Evolutionary conservation across 495 filamentous ascomycete genomes (phyloP), one percentile per base, ranked within the genome.

Genomic region (Daldinia bambusicola): DNA sequence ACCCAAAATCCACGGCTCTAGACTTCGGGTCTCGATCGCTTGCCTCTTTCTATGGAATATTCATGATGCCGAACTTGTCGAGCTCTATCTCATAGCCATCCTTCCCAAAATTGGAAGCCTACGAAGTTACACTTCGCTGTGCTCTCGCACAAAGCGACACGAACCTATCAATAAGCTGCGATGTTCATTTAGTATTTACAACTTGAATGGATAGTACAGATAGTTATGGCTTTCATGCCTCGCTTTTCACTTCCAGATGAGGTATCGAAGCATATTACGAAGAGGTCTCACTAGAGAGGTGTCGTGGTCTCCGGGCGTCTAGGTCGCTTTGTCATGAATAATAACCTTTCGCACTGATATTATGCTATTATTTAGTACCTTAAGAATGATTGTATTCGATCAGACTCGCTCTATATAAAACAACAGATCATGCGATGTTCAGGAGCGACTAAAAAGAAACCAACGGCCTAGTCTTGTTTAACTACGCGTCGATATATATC

Each of bases 201-300:
- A n/a, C 32, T 40, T 22, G 26, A 16, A 34, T n/a, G 32, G 18
- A n/a, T 56, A 41, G 55, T 63, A 14, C 18, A 18, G 41, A 20
- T 55, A 22, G 52, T 16, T 30, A 22, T 50, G 7, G 12, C 30
- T 16, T 40, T 45, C 5, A 72, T 16, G 18, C 14, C 57, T 72
- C 65, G 70, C 61, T 64, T 72, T 18, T 65, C 65, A 20, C 65
- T 72, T 68, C 70, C 70, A 52, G 14, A 61, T 65, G 20, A 52
- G 56, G 70, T 22, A 61, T 65, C 16, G 37, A 30, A 6, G 2
- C 50, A 72, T 68, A 61, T 52, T 40, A 72, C 65, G 55, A 58
- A 61, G n/a, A 16, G 40, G 50, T 72, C 53, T 45, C 51, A 68
- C 70, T n/a, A 32, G 30, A 63, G 41, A 61, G 60, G 60, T 72